phyloP scores from a whole-genome alignment of 202 grass and related monocot species.

The Schoenoplectus triqueter region DNA sequence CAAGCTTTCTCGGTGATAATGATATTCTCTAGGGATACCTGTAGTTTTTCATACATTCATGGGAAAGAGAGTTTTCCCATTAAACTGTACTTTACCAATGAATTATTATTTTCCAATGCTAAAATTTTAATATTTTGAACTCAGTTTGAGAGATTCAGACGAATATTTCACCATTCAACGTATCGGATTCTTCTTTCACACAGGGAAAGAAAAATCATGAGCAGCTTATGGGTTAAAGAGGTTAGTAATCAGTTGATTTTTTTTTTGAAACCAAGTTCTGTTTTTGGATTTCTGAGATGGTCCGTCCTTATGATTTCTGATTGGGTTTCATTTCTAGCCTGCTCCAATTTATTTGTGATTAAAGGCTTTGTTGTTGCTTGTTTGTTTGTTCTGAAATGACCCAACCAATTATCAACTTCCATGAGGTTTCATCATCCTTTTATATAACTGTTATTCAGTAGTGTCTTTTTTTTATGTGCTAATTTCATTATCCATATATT shows the following conservation, averaged over 20 bases:
- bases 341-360: too few species aligned
- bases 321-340: too few species aligned
- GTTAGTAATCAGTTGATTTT: constrained; percentile 36
- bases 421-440: too few species aligned
- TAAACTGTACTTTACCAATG: constrained; percentile 1
- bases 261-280: too few species aligned
- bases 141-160: constrained; percentile 85
- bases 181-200: constrained; percentile 78
- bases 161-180: constrained; percentile 87
- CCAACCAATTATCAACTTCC: too few species aligned
- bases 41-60: background rate
- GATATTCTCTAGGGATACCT: background rate
- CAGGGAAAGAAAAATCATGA: constrained; percentile 52
- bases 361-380: too few species aligned
- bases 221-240: constrained; percentile 62
- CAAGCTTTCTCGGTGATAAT: background rate
- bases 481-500: background rate
- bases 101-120: background rate
- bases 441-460: background rate
- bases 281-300: too few species aligned
- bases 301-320: too few species aligned
- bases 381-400: too few species aligned
- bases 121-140: constrained; percentile 39
- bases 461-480: constrained; percentile 4
- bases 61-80: background rate